These are phyloP conservation scores for Pichia paraexigua DNA, from an alignment of 805 yeast genomes.

Conservation along the genomic window DNA sequence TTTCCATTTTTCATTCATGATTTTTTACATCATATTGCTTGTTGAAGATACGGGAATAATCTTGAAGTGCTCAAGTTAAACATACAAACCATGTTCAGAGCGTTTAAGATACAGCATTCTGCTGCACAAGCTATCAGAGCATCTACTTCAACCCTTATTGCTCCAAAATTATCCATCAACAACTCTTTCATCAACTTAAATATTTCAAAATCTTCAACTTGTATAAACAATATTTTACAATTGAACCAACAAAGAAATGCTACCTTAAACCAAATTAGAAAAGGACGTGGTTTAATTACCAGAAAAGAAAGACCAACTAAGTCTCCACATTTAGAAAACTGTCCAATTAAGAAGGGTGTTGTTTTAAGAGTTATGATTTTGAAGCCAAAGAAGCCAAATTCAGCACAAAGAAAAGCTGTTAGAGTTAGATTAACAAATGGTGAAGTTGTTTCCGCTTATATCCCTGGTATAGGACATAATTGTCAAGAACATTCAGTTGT, in stretches of 20 bases:
- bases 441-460: constrained; percentile 80
- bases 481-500: constrained; percentile 97
- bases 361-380: constrained; percentile 88
- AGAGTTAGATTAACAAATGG: constrained; percentile 92
- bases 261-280: constrained; percentile 68
- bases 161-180: constrained; percentile 9
- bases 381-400: constrained; percentile 97
- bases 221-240: constrained; percentile 9
- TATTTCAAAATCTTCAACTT: not conserved
- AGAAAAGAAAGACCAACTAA: constrained; percentile 37
- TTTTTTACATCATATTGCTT: not conserved
- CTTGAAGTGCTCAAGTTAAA: no score
- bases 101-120: constrained; percentile 2
- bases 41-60: not conserved
- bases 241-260: constrained; percentile 44
- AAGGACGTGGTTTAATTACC: constrained; percentile 45
- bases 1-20: not conserved
- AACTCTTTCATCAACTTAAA: constrained; percentile 13
- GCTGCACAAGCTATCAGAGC: constrained; percentile 1
- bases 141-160: constrained; percentile 12
- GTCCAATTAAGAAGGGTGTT: constrained; percentile 90
- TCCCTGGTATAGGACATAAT: constrained; percentile 98
- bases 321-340: constrained; percentile 75
- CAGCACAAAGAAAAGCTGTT: constrained; percentile 95
- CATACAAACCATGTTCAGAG: constrained; percentile 13